A percentile compares a stretch with the other conserved stretches of the same genome.
phyloP scores from a whole-genome alignment of 306 rosid species.

The Lotus japonicus region DNA sequence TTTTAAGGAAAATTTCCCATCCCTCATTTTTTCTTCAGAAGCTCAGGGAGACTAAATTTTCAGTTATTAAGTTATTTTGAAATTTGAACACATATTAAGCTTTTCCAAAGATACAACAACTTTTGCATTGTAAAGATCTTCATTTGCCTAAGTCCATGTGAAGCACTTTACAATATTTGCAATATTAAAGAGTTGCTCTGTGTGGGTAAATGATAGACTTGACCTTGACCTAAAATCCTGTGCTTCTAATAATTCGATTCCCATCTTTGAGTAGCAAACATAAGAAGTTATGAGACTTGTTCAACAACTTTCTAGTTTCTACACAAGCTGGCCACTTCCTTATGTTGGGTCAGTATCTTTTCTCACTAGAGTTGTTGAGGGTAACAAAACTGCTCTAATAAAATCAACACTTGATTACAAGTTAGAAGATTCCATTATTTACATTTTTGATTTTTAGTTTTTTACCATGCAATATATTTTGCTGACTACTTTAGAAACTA shows the following conservation, averaged over 20 bases:
- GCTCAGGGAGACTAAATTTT: not conserved
- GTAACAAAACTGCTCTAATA: not conserved
- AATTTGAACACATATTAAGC: not conserved
- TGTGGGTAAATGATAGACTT: not conserved
- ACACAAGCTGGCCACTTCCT: not conserved
- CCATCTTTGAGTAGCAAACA: not conserved
- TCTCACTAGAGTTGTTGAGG: not conserved
- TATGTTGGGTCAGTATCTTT: not conserved
- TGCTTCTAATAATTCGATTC: not conserved
- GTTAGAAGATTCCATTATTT: not conserved
- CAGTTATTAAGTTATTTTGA: not conserved
- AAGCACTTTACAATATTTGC: not conserved
- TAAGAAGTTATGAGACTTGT: not conserved
- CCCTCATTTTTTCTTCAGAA: not conserved
- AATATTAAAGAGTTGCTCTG: not conserved
- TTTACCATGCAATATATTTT: not conserved
- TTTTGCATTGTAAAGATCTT: not conserved
- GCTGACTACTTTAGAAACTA: not conserved
- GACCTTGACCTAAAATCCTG: not conserved
- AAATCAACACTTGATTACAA: not conserved
- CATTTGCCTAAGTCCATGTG: not conserved
- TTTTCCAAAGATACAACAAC: not conserved
- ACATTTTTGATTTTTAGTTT: not conserved
- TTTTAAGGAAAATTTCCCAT: not conserved
- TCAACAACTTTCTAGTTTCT: not conserved